phyloP scores from a whole-genome alignment of 495 filamentous ascomycete species.

The Cercophora scortea region DNA sequence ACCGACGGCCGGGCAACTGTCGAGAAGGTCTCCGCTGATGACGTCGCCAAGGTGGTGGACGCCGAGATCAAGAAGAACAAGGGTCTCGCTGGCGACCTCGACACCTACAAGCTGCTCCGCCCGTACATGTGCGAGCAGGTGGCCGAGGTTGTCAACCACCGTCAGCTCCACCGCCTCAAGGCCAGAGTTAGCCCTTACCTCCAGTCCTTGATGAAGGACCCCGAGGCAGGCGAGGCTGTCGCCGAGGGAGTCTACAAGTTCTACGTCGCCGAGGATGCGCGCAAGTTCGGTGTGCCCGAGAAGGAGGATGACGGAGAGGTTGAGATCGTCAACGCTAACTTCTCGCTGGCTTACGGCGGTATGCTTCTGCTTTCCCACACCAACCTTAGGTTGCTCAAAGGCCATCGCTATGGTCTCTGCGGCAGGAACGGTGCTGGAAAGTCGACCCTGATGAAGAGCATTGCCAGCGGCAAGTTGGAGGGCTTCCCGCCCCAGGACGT shows the following conservation, averaged over 20 bases:
- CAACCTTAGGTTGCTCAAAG: constrained; percentile 87
- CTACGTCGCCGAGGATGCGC: constrained; percentile 74
- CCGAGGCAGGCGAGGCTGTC: constrained; percentile 48
- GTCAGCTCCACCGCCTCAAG: constrained; percentile 64
- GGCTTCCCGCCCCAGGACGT: constrained; percentile 89
- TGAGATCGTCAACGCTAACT: constrained; percentile 96
- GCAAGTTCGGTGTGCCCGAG: constrained; percentile 76
- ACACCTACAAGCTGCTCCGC: constrained; percentile 60
- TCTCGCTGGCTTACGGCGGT: constrained; percentile 95
- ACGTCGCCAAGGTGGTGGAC: constrained; percentile 68
- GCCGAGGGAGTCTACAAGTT: constrained; percentile 58
- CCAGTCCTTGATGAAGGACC: constrained; percentile 53
- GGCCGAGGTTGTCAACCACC: constrained; percentile 79
- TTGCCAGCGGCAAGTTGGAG: constrained; percentile 90
- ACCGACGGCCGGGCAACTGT: constrained; percentile 55
- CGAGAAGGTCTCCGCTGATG: constrained; percentile 60
- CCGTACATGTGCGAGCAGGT: constrained; percentile 79
- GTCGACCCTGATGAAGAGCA: constrained; percentile 95
- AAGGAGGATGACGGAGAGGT: constrained; percentile 76
- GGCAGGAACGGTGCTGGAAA: constrained; percentile 97
- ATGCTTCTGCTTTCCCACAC: constrained; percentile 97
- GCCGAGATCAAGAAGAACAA: constrained; percentile 63
- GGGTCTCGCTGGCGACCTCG: constrained; percentile 53
- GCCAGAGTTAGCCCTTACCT: constrained; percentile 66
- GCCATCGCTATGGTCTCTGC: constrained; percentile 93